Evolutionary conservation across 441 rosid genomes (phyloP).

Genomic region (Adansonia gregorii): DNA sequence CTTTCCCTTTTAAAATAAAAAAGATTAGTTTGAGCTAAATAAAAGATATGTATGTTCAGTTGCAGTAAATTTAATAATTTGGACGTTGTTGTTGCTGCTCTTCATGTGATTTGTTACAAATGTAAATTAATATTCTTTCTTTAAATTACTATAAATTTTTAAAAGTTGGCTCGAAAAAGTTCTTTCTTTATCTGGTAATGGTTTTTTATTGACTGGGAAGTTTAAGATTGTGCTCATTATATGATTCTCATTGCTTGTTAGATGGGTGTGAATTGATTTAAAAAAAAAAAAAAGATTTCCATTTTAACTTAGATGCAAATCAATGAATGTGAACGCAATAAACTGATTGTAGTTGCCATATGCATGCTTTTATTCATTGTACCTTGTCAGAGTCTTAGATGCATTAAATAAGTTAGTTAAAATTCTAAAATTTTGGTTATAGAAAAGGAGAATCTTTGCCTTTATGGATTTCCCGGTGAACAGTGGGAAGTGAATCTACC

Average conservation of each 20-base stretch:
- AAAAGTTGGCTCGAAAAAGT: not conserved
- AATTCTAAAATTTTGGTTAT: constrained; percentile 4
- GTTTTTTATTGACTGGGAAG: not conserved
- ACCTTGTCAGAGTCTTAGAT: constrained; percentile 8
- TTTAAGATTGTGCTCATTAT: not conserved
- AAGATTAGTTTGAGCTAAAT: not conserved
- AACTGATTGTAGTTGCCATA: not conserved
- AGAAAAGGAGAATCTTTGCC: constrained; percentile 70
- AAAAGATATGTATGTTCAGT: not conserved
- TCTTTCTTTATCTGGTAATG: not conserved
- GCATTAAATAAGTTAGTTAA: not conserved
- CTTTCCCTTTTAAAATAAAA: not conserved
- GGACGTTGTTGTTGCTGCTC: not conserved
- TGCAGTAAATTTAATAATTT: not conserved
- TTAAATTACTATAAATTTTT: not conserved
- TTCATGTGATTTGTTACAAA: not conserved
- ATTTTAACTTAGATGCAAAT: not conserved
- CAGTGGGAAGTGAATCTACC: constrained; percentile 68
- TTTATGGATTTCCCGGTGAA: constrained; percentile 65
- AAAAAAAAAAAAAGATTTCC: not conserved
- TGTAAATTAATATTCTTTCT: not conserved
- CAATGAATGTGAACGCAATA: not conserved
- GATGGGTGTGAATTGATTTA: not conserved
- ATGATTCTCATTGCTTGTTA: not conserved
- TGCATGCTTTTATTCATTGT: not conserved